Base-by-base conservation (phyloP, 2,329 filamentous ascomycete genomes). In the Trichoderma breve region DNA sequence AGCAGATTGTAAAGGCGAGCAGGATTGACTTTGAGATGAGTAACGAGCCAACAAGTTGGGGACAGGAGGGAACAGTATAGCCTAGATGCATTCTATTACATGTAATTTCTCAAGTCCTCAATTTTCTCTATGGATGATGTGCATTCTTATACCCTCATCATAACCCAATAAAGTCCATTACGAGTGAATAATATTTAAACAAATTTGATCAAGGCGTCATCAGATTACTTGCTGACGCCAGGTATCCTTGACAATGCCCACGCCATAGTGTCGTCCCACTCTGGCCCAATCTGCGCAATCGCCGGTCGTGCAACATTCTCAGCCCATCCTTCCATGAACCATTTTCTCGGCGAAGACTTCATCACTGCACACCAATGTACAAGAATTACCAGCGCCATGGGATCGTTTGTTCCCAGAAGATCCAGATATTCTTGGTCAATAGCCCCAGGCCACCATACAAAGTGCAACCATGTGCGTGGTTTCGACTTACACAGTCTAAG, bases 1-100 rank as follows among this genome's bases (percentile, higher is more conserved):
- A 69, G 8, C 80, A 85, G 18, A 79, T 86, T 71, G 80, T 85
- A 3, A 73, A 72, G 24, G 82, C 83, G 51, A 76, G 73, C 18
- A 76, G 70, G 51, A 82, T 86, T 70, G 79, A 79, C 43, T 85
- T 85, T 77, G 82, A 84, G 67, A 85, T 86, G 84, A 83, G 80
- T 51, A 77, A 79, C 3, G 76, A 71, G 34, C 82, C 82, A 9
- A 82, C 78, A 6, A 60, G 32, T 3, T 75, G 74, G 75, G 75
- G 75, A 3, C 57, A 57, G 8, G 60, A 70, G 18, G 74, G 73
- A 6, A 73, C 72, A 1, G 62, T 58, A 36, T 69, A 62, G n/a
- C 1, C 3, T 57, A 28, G 2, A 36, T 66, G 4, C 26, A 57
- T 18, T 53, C 1, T 43, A 2, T 43, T 43, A 12, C 7, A 53